Evolutionary conservation across 345 rosid species (phyloP).

Genomic region (Citrus cavaleriei): DNA sequence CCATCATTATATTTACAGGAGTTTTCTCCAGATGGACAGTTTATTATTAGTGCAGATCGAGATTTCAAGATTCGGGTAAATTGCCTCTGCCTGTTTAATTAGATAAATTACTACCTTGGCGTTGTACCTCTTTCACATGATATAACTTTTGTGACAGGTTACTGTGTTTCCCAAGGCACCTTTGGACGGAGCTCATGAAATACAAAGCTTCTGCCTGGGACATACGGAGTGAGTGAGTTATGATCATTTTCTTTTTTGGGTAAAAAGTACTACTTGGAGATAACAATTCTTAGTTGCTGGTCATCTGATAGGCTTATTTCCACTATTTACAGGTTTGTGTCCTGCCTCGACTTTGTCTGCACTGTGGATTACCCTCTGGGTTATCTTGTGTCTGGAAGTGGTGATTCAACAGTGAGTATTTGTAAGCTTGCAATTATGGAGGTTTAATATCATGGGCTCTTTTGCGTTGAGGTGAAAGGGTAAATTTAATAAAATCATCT

Average conservation of each 20-base stretch:
- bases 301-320: background rate
- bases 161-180: constrained; percentile 79
- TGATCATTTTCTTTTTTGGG: constrained; percentile 3
- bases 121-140: background rate
- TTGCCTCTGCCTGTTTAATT: constrained; percentile 11
- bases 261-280: background rate
- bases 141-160: constrained; percentile 45
- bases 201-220: constrained; percentile 93
- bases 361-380: constrained; percentile 49
- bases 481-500: background rate
- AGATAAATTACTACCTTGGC: constrained; percentile 8
- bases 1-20: constrained; percentile 45
- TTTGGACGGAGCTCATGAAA: constrained; percentile 86
- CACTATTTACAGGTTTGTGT: constrained; percentile 55
- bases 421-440: constrained; percentile 4
- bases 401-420: constrained; percentile 82
- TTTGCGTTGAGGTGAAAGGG: constrained; percentile 7
- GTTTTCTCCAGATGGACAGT: constrained; percentile 79
- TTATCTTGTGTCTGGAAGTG: constrained; percentile 88
- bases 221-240: constrained; percentile 86
- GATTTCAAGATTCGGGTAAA: constrained; percentile 92
- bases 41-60: constrained; percentile 77
- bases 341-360: constrained; percentile 67
- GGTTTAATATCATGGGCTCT: constrained; percentile 4
- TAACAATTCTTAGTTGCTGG: background rate